These are phyloP conservation scores for Ilyonectria sp. DNA, from an alignment of 2,329 filamentous ascomycete species.

Conservation along the genomic window DNA sequence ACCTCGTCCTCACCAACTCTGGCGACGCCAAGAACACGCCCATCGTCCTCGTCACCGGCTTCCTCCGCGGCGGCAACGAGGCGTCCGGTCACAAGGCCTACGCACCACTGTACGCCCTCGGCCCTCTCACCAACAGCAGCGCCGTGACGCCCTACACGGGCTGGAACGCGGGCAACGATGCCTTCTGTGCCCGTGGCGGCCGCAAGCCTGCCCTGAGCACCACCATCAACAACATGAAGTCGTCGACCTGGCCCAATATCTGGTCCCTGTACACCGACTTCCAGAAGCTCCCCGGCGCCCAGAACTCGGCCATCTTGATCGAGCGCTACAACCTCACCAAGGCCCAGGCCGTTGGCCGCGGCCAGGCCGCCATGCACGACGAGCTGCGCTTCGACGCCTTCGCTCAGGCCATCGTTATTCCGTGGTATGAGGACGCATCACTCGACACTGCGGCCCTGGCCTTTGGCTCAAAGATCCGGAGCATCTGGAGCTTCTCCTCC, in stretches of 20 bases:
- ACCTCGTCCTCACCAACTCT: slow-evolving; percentile 45
- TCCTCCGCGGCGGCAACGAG: slow-evolving; percentile 51
- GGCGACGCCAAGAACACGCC: slow-evolving; percentile 50
- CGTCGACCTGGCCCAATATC: slow-evolving; percentile 55
- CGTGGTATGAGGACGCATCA: too few relatives aligned
- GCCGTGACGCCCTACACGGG: slow-evolving; percentile 52
- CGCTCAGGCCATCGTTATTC: too few relatives aligned
- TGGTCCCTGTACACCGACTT: slow-evolving; percentile 57
- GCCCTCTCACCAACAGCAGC: slow-evolving; percentile 46
- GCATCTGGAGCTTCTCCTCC: too few relatives aligned
- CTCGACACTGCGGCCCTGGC: too few relatives aligned
- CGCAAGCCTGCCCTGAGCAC: slow-evolving; percentile 58
- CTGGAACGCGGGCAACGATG: slow-evolving; percentile 57
- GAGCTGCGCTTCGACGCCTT: slow-evolving; percentile 40
- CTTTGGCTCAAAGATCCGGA: too few relatives aligned
- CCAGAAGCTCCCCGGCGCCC: slow-evolving; percentile 49
- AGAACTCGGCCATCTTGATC: slow-evolving; percentile 52
- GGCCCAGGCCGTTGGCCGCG: too few relatives aligned
- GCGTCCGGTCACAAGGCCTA: slow-evolving; percentile 50
- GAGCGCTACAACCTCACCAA: slow-evolving; percentile 51
- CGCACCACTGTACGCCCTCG: slow-evolving; percentile 53
- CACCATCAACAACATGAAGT: slow-evolving; percentile 52
- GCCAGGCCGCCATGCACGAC: too few relatives aligned
- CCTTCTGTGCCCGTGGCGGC: slow-evolving; percentile 54
- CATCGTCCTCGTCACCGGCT: slow-evolving; percentile 40